phyloP scores from a whole-genome alignment of 345 rosid genomes.

The Bruguiera gymnorhiza region DNA sequence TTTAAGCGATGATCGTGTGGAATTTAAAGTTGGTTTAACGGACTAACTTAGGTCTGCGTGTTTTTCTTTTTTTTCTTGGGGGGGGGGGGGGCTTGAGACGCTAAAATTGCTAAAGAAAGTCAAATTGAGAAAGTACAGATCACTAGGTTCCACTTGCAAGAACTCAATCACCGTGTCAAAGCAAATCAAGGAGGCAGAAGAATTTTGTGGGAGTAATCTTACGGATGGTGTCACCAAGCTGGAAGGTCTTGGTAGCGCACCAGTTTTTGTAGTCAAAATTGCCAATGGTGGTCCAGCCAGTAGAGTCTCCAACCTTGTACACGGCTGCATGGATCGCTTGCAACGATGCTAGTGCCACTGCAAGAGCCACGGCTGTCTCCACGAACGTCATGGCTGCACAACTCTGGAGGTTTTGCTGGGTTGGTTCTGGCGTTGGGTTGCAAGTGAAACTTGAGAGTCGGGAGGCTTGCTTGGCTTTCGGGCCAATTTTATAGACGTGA shows the following conservation, averaged over 20 bases:
- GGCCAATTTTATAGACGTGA: too few relatives aligned
- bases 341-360: constrained; percentile 12
- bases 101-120: not conserved
- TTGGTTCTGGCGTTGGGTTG: too few relatives aligned
- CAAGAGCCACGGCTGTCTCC: constrained; percentile 16
- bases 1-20: too few relatives aligned
- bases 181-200: too few relatives aligned
- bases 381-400: constrained; percentile 20
- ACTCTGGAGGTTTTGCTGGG: not conserved
- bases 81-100: too few relatives aligned
- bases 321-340: constrained; percentile 43
- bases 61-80: too few relatives aligned
- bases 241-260: constrained; percentile 72
- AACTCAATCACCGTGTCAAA: too few relatives aligned
- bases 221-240: constrained; percentile 70
- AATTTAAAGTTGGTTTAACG: too few relatives aligned
- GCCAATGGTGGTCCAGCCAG: constrained; percentile 93
- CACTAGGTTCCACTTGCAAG: too few relatives aligned
- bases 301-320: constrained; percentile 82
- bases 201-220: constrained; percentile 17
- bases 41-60: too few relatives aligned
- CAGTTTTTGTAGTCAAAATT: constrained; percentile 79
- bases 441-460: not conserved
- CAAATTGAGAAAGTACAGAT: not conserved
- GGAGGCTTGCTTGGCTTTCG: not conserved